These are phyloP conservation scores for Begonia loranthoides DNA, from an alignment of 306 rosid species.

Conservation along the genomic window DNA sequence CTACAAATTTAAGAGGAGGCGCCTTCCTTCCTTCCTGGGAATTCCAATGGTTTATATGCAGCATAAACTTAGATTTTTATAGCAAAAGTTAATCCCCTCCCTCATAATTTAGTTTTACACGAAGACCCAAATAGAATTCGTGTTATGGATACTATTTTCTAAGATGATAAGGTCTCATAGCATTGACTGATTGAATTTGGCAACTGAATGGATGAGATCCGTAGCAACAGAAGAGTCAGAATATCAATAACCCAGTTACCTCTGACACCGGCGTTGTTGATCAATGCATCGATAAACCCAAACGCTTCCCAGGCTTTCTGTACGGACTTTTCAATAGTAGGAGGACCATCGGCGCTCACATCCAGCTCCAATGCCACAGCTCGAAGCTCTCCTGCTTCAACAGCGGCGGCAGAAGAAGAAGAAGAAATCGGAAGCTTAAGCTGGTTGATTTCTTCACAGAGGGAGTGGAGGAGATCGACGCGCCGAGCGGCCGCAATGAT, in stretches of 20 bases:
- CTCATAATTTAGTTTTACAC: too few relatives aligned
- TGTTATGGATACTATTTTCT: too few relatives aligned
- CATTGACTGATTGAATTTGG: too few relatives aligned
- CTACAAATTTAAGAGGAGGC: too few relatives aligned
- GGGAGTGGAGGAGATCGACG: constrained; percentile 38
- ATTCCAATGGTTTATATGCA: too few relatives aligned
- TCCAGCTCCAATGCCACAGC: constrained; percentile 63
- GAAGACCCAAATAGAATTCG: too few relatives aligned
- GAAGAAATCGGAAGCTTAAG: background rate
- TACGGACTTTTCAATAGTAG: constrained; percentile 29
- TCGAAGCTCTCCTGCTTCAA: constrained; percentile 5
- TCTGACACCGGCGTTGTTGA: constrained; percentile 71
- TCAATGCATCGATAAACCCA: constrained; percentile 53
- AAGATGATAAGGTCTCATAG: too few relatives aligned
- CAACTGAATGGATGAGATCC: too few relatives aligned
- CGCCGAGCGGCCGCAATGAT: constrained; percentile 67
- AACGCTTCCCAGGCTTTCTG: constrained; percentile 67
- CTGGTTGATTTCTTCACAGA: constrained; percentile 41
- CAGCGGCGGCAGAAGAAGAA: constrained; percentile 1
- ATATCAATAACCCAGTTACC: constrained; percentile 36
- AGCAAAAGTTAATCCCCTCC: too few relatives aligned
- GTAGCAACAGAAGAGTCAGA: constrained; percentile 27
- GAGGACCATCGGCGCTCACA: constrained; percentile 35
- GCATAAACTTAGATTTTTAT: too few relatives aligned
- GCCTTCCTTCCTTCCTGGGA: too few relatives aligned